Conservation (phyloP, 345 rosid genomes). For the Diplotaxis tenuifolia region DNA sequence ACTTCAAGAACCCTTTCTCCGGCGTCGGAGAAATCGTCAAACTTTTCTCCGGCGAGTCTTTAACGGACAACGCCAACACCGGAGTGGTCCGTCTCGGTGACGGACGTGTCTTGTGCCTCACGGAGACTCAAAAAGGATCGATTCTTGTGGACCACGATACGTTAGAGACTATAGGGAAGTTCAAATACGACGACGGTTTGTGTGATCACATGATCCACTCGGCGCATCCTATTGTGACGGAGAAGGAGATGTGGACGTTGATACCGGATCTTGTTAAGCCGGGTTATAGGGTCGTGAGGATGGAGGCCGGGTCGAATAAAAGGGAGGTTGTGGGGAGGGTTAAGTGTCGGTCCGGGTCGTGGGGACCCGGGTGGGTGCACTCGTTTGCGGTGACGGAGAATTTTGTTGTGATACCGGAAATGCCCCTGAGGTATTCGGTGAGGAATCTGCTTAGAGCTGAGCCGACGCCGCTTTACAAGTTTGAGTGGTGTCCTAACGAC, state of each 20-base stretch:
- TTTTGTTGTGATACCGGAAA: constrained; percentile 80
- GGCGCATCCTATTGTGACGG: constrained; percentile 90
- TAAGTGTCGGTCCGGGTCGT: constrained; percentile 68
- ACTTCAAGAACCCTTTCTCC: constrained; percentile 51
- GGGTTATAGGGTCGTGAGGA: constrained; percentile 76
- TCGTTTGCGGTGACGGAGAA: constrained; percentile 91
- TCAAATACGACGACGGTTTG: constrained; percentile 64
- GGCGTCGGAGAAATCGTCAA: constrained; percentile 64
- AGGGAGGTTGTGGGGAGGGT: constrained; percentile 87
- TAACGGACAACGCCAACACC: constrained; percentile 91
- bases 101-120: constrained; percentile 85
- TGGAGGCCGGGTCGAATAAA: constrained; percentile 72
- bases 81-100: constrained; percentile 84
- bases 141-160: constrained; percentile 64
- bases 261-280: constrained; percentile 77
- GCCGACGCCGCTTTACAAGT: constrained; percentile 91
- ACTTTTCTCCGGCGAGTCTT: constrained; percentile 82
- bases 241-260: constrained; percentile 66
- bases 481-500: constrained; percentile 81
- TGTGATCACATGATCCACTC: constrained; percentile 75
- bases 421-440: constrained; percentile 86
- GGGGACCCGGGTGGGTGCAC: constrained; percentile 94
- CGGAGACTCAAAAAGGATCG: constrained; percentile 92
- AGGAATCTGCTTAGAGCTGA: constrained; percentile 76
- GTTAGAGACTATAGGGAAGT: constrained; percentile 66